These are phyloP conservation scores for Pseudozyma sp. DNA, from an alignment of 1,284 basidiomycete species.

Conservation along the genomic window DNA sequence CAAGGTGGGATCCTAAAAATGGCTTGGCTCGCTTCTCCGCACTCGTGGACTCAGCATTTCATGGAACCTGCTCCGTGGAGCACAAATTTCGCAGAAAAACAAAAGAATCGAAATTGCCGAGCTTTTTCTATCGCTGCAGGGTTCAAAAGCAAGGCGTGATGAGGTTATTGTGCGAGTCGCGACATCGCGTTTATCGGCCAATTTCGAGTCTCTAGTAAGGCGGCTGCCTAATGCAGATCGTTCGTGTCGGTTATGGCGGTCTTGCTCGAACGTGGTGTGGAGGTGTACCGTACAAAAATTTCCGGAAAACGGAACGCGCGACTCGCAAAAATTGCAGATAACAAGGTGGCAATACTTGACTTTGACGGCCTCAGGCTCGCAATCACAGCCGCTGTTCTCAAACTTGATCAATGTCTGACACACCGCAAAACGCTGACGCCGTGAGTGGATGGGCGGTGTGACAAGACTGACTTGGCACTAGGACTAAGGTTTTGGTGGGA, in stretches of 20 bases:
- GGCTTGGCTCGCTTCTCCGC: neutral
- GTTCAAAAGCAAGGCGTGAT: neutral
- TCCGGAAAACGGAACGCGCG: too few relatives aligned
- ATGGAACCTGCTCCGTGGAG: neutral
- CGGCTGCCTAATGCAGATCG: neutral
- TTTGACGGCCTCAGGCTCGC: too few relatives aligned
- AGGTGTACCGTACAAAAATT: too few relatives aligned
- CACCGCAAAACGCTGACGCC: too few relatives aligned
- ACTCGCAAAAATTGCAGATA: too few relatives aligned
- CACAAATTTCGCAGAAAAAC: neutral
- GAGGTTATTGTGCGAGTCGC: neutral
- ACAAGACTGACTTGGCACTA: too few relatives aligned
- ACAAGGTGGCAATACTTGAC: too few relatives aligned
- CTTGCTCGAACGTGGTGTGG: neutral
- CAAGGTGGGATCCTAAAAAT: too few relatives aligned
- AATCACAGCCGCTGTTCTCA: too few relatives aligned
- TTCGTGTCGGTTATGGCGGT: neutral
- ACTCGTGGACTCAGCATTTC: neutral
- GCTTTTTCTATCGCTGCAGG: neutral
- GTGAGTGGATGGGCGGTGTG: too few relatives aligned
- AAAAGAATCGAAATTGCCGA: neutral
- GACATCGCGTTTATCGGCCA: conserved; percentile 3
- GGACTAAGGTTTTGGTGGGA: too few relatives aligned
- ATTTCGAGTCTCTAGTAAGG: neutral
- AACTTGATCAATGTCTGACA: too few relatives aligned